Conservation (phyloP, 2,329 filamentous ascomycete genomes). For the Paecilomyces sp. region DNA sequence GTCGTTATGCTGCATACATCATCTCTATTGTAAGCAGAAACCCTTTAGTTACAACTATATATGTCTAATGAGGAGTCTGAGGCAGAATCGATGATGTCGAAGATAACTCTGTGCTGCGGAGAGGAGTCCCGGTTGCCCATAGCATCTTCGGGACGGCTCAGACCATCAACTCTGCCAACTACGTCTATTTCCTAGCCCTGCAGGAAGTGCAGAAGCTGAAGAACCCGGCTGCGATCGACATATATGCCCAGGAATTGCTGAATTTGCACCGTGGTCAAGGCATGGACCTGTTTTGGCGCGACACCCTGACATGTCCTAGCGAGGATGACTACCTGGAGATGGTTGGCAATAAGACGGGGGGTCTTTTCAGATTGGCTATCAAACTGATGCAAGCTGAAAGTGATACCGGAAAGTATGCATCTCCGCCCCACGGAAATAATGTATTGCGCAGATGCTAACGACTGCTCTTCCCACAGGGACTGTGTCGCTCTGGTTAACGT, state of each 20-base stretch:
- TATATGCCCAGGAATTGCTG: constrained; percentile 39
- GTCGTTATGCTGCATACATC: constrained; percentile 41
- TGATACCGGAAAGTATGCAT: constrained; percentile 17
- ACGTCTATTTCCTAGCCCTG: constrained; percentile 40
- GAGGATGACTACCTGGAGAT: constrained; percentile 43
- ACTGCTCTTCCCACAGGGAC: constrained; percentile 18
- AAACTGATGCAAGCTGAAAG: constrained; percentile 41
- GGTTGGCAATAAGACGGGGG: constrained; percentile 45
- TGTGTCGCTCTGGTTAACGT: constrained; percentile 60
- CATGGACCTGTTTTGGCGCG: constrained; percentile 43
- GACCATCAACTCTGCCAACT: constrained; percentile 47
- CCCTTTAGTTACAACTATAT: not conserved
- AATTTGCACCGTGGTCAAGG: constrained; percentile 43
- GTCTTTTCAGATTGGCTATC: constrained; percentile 38
- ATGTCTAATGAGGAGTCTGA: not conserved
- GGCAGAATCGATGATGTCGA: constrained; percentile 44
- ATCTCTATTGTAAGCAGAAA: constrained; percentile 31
- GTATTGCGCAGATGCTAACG: not conserved
- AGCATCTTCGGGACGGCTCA: constrained; percentile 44
- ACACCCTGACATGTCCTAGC: constrained; percentile 38
- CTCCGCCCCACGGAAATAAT: not conserved
- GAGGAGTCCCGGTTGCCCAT: constrained; percentile 43
- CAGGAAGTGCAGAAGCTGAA: constrained; percentile 35
- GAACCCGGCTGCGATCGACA: constrained; percentile 33
- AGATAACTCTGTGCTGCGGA: constrained; percentile 41